A percentile compares a stretch with the other conserved stretches of the same genome.
Conservation (phyloP, 176 grass and related monocot genomes). For the Alloteropsis semialata region DNA sequence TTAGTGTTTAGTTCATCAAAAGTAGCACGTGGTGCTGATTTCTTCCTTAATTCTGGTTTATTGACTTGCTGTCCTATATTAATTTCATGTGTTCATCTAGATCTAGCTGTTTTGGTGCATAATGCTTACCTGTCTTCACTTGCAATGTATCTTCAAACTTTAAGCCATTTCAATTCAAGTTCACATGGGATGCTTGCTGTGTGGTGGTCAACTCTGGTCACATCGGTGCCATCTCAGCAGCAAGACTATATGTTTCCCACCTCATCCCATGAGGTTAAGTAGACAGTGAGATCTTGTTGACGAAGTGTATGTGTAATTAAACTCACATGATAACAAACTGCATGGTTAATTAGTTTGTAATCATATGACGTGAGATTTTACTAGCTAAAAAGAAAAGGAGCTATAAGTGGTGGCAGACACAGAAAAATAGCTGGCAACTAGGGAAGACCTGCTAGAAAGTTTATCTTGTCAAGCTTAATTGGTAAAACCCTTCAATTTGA, state of each 20-base stretch:
- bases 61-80: background rate
- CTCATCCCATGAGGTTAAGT: background rate
- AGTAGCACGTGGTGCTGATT: background rate
- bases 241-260: slow-evolving; percentile 8
- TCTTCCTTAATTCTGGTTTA: background rate
- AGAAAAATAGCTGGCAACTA: background rate
- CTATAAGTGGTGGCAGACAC: background rate
- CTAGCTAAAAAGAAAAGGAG: background rate
- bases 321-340: background rate
- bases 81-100: background rate
- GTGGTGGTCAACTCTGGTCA: slow-evolving; percentile 6
- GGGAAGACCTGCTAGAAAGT: background rate
- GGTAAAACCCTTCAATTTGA: slow-evolving; percentile 3
- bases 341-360: background rate
- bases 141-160: slow-evolving; percentile 3
- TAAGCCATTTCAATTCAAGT: slow-evolving; percentile 25
- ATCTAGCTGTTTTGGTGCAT: slow-evolving; percentile 8
- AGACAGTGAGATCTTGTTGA: background rate
- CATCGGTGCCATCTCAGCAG: slow-evolving; percentile 13
- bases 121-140: slow-evolving; percentile 35
- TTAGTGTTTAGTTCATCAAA: background rate
- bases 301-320: background rate
- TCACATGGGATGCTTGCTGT: slow-evolving; percentile 37
- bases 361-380: background rate
- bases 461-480: slow-evolving; percentile 14